Evolutionary conservation across 805 yeast species (phyloP).

Genomic region (Saccharomycopsis sp.): DNA sequence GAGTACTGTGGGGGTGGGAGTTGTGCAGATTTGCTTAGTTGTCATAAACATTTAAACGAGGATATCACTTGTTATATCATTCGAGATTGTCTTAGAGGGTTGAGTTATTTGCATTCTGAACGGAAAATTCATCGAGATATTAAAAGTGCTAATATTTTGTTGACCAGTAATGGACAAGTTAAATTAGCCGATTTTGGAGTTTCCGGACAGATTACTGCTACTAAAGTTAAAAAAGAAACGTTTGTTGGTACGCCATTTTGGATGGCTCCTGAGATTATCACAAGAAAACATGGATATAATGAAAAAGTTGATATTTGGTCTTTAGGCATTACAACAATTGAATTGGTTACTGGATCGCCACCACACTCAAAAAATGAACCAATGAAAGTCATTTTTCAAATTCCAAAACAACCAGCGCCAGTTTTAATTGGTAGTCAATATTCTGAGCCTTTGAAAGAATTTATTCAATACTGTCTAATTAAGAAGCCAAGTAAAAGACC

Average conservation of each 20-base stretch:
- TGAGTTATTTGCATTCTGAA: slow-evolving; percentile 68
- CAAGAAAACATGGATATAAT: slow-evolving; percentile 55
- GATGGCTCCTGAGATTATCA: slow-evolving; percentile 98
- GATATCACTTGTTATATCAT: slow-evolving; percentile 54
- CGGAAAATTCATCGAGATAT: slow-evolving; percentile 83
- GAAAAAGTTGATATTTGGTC: slow-evolving; percentile 96
- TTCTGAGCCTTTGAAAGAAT: slow-evolving; percentile 36
- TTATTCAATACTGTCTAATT: slow-evolving; percentile 57
- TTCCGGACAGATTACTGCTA: slow-evolving; percentile 64
- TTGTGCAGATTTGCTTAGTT: slow-evolving; percentile 64
- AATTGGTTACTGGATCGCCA: slow-evolving; percentile 73
- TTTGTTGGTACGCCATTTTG: slow-evolving; percentile 95
- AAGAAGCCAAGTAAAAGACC: slow-evolving; percentile 66
- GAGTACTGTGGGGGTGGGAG: slow-evolving; percentile 96
- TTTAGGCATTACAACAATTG: slow-evolving; percentile 85
- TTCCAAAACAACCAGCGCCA: slow-evolving; percentile 65
- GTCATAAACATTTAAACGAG: slow-evolving; percentile 49
- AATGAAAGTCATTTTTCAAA: slow-evolving; percentile 63
- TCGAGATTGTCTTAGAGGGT: slow-evolving; percentile 59
- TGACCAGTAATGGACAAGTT: slow-evolving; percentile 61
- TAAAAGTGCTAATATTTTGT: slow-evolving; percentile 80
- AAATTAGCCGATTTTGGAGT: slow-evolving; percentile 94
- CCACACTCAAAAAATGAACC: slow-evolving; percentile 74
- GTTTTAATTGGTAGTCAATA: slow-evolving; percentile 36
- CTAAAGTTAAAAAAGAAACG: slow-evolving; percentile 58